Percentiles rank a stretch among this genome's conserved stretches.
Conservation (phyloP, 805 yeast species). For the Aciculoconidium aculeatum region DNA sequence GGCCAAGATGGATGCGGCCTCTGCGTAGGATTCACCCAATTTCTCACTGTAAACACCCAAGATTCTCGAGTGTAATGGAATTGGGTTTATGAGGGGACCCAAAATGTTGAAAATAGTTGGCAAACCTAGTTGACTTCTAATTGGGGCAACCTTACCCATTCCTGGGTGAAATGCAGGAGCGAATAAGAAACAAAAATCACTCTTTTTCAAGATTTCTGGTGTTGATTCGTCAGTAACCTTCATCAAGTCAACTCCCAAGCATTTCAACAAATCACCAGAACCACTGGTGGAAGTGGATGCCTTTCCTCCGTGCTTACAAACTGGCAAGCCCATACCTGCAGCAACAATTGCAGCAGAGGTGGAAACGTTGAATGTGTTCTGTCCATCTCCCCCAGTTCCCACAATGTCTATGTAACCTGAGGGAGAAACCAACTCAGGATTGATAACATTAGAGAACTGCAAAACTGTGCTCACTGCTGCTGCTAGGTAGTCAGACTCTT, state of each 20-base stretch:
- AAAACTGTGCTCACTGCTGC: constrained; percentile 76
- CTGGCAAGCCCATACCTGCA: constrained; percentile 76
- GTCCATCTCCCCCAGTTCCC: constrained; percentile 99
- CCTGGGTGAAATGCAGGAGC: constrained; percentile 96
- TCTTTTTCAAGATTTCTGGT: constrained; percentile 47
- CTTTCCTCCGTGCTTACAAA: constrained; percentile 96
- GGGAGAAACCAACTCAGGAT: constrained; percentile 36
- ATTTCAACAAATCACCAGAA: constrained; percentile 79
- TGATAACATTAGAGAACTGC: constrained; percentile 55
- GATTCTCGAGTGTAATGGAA: constrained; percentile 70
- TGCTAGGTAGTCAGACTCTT: constrained; percentile 74
- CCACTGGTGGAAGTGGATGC: constrained; percentile 93
- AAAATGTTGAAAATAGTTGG: constrained; percentile 92
- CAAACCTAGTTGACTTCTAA: constrained; percentile 75
- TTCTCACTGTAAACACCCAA: constrained; percentile 82
- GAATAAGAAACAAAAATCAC: constrained; percentile 63
- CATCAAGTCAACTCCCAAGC: constrained; percentile 77
- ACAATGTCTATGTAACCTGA: constrained; percentile 78
- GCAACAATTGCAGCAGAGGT: constrained; percentile 93
- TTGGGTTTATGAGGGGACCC: constrained; percentile 94
- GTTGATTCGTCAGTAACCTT: constrained; percentile 60
- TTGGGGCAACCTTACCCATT: constrained; percentile 73
- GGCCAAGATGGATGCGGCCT: constrained; percentile 66
- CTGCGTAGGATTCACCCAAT: constrained; percentile 80
- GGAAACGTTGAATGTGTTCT: constrained; percentile 92